These are phyloP conservation scores for Verticillium albo-atrum DNA, from an alignment of 2,329 filamentous ascomycete genomes.

Conservation along the genomic window DNA sequence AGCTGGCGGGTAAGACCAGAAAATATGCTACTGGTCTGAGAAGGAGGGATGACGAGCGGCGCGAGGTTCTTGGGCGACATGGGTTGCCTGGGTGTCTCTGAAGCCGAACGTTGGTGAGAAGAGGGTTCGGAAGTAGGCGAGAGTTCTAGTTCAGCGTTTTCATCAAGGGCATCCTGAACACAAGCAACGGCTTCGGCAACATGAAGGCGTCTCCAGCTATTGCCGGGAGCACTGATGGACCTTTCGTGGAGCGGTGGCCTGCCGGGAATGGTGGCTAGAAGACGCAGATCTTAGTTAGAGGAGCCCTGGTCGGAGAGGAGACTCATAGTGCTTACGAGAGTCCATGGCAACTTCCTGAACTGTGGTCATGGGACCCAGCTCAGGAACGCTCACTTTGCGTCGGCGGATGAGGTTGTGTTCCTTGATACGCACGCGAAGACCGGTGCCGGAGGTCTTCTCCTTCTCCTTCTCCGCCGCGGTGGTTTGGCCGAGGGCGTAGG, in stretches of 20 bases:
- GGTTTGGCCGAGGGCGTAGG: conserved; percentile 34
- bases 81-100: conserved; percentile 18
- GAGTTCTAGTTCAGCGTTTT: conserved; percentile 22
- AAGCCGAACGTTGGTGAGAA: conserved; percentile 10
- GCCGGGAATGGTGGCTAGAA: conserved; percentile 61
- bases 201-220: conserved; percentile 41
- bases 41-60: conserved; percentile 51
- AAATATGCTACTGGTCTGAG: conserved; percentile 22
- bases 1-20: conserved; percentile 30
- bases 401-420: conserved; percentile 53
- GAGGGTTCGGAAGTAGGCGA: conserved; percentile 1
- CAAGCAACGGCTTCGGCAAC: conserved; percentile 30
- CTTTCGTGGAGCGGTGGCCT: conserved; percentile 60
- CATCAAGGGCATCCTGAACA: conserved; percentile 24
- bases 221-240: conserved; percentile 57
- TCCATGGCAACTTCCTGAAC: conserved; percentile 66
- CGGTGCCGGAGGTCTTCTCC: conserved; percentile 23
- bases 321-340: conserved; percentile 61
- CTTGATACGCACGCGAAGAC: conserved; percentile 50
- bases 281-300: not conserved
- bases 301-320: too few relatives aligned
- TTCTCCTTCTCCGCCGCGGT: conserved; percentile 12
- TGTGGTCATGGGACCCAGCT: conserved; percentile 64
- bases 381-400: conserved; percentile 60
- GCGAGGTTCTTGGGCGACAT: conserved; percentile 50